Base-by-base conservation (phyloP, 2,329 filamentous ascomycete species). In the Pestalotiopsis sp. region DNA sequence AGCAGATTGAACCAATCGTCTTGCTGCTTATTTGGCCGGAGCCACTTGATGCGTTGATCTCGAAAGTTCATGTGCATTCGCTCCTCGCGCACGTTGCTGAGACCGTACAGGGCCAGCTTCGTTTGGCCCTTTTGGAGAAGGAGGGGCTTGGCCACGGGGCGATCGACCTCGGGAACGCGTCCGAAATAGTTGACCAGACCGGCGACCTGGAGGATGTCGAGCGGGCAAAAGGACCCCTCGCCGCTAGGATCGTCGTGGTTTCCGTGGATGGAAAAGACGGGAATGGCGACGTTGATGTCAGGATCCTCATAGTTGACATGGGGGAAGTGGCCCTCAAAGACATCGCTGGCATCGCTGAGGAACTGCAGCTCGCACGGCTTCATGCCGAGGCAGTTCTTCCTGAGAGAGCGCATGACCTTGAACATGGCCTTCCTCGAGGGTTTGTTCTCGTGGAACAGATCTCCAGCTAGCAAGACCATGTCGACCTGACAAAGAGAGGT, bases 181-280 rank as follows among this genome's bases (percentile, higher is more conserved):
- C 96, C 96, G 78, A 96, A 99, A 82, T 98, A 99, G 79, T 99
- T 99, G 73, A 99, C 84, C 14, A 99, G 82, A 0, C 96, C 96
- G 0, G 94, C 94, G 1, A 96, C 91, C 78, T 98, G 94, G 3
- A 99, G 85, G 17, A 99, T 81, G 78, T 99, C 96, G 11, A 99
- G 85, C 0, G 95, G 94, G 70, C 96, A 97, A 71, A 92, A 91
- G 77, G 97, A 93, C 11, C 94, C 96, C 75, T 98, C 94, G 10
- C 96, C 96, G n/a, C 94, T 97, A 0, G 96, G 96, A 77, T 99
- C 96, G 76, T 99, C 96, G 77, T 99, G 96, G 75, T 99, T 99
- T 59, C 96, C 96, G 75, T 99, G 97, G 55, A 99, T 99, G 0
- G 95, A 97, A 77, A 99, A 99, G 35, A 99, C 94, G 0, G 96